A percentile compares a stretch with the other conserved stretches of the same genome.
Evolutionary conservation across 2,329 filamentous ascomycete genomes (phyloP).

Genomic region (Fusarium transvaalense): DNA sequence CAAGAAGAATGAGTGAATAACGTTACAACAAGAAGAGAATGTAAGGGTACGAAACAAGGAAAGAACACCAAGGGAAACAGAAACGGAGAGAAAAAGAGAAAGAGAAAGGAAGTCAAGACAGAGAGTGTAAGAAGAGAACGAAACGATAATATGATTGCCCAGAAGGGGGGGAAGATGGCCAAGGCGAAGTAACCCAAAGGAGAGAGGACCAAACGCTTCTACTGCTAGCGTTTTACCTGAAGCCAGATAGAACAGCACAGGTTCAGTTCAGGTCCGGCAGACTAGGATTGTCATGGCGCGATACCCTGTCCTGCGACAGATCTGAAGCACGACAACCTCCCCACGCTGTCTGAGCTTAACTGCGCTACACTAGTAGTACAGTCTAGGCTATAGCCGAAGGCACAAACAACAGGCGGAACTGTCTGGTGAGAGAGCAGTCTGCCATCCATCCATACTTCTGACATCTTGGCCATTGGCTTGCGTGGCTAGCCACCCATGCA

Average conservation of each 20-base stretch:
- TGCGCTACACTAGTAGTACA: constrained; percentile 24
- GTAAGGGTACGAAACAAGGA: constrained; percentile 37
- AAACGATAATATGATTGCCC: constrained; percentile 37
- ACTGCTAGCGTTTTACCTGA: constrained; percentile 44
- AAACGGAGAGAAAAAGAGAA: constrained; percentile 36
- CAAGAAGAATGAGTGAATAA: constrained; percentile 31
- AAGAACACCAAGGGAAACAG: constrained; percentile 35
- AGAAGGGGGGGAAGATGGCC: constrained; percentile 4
- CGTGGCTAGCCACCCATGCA: constrained; percentile 1
- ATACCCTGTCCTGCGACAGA: constrained; percentile 61
- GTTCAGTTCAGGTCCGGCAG: constrained; percentile 33
- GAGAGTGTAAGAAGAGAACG: constrained; percentile 38
- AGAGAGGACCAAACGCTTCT: constrained; percentile 37
- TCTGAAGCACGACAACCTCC: constrained; percentile 58
- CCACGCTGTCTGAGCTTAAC: constrained; percentile 43
- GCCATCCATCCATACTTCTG: constrained; percentile 37
- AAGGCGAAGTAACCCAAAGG: constrained; percentile 14
- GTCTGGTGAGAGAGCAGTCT: constrained; percentile 2
- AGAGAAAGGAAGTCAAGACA: constrained; percentile 28
- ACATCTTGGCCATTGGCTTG: constrained; percentile 24
- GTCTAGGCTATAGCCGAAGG: not conserved
- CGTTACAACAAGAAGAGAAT: constrained; percentile 17
- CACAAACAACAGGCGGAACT: constrained; percentile 9
- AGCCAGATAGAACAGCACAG: constrained; percentile 36
- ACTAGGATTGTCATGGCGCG: constrained; percentile 35